A percentile compares a stretch with the other conserved stretches of the same genome.
Conservation (phyloP, 2,329 filamentous ascomycete genomes). For the Lojkania enalia region DNA sequence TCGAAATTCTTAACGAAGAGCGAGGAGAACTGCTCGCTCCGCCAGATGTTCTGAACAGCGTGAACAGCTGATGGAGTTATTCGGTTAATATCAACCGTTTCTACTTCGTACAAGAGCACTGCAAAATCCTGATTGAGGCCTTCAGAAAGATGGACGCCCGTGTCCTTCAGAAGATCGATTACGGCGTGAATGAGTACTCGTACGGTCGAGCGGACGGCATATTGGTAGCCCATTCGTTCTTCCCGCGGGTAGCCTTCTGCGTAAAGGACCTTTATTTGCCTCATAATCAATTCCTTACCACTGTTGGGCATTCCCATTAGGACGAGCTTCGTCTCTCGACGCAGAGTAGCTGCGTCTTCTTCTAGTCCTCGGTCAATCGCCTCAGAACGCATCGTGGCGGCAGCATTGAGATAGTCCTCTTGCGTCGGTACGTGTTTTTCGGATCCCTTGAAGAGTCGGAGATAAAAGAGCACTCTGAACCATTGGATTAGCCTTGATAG, state of each 20-base stretch:
- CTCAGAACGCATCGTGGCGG: slow-evolving; percentile 38
- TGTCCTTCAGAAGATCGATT: slow-evolving; percentile 41
- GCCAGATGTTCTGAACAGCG: slow-evolving; percentile 34
- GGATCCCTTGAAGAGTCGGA: slow-evolving; percentile 27
- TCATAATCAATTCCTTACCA: slow-evolving; percentile 42
- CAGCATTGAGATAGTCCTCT: slow-evolving; percentile 36
- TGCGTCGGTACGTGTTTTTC: slow-evolving; percentile 27
- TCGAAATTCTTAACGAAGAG: slow-evolving; percentile 41
- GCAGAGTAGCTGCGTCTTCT: slow-evolving; percentile 36
- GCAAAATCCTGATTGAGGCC: slow-evolving; percentile 36
- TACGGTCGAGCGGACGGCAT: slow-evolving; percentile 34
- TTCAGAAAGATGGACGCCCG: slow-evolving; percentile 32
- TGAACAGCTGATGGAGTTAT: slow-evolving; percentile 32
- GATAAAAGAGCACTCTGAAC: slow-evolving; percentile 32
- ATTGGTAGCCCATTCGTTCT: slow-evolving; percentile 32
- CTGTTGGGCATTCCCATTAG: slow-evolving; percentile 33
- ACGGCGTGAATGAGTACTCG: slow-evolving; percentile 40
- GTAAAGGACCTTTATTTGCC: slow-evolving; percentile 41
- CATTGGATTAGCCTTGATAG: slow-evolving; percentile 40
- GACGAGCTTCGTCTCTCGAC: slow-evolving; percentile 40
- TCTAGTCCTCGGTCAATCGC: slow-evolving; percentile 41
- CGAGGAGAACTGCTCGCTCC: slow-evolving; percentile 34
- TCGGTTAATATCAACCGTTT: slow-evolving; percentile 28
- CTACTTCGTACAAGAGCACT: slow-evolving; percentile 39
- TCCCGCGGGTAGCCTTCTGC: slow-evolving; percentile 36